Evolutionary conservation across 306 rosid species (phyloP), one percentile per base, ranked within the genome.

Genomic region (Chamaecrista fasciculata): DNA sequence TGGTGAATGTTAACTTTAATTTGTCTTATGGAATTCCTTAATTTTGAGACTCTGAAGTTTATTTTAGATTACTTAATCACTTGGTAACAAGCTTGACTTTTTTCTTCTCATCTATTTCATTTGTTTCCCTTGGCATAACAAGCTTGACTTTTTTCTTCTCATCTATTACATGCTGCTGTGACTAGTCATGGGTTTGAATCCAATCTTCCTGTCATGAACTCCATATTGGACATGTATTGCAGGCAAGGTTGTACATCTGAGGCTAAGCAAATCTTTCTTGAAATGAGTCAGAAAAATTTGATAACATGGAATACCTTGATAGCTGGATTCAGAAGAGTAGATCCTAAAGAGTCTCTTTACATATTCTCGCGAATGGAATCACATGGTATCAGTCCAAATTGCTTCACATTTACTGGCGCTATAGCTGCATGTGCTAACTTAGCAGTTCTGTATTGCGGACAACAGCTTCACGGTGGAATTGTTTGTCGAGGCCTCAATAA

Each of bases 281-380:
- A 79, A 79, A 82, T 90, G 85, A 75, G 52, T 33, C 43, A 77
- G 61, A 90, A 79, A 69, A 82, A 87, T 76, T 72, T 78, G 66
- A 87, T 90, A 29, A 86, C 97, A 40, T 90, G 95, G 97, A 87
- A 90, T 63, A 76, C 95, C 52, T 70, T 90, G 77, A 87, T 90
- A 31, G 78, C 96, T 34, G 95, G 95, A 47, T 82, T 82, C 31
- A 87, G 86, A 76, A 81, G 80, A 56, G 40, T 65, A 66, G 89
- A 84, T 76, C 64, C 89, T 21, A 71, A 57, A 6, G 86, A 82
- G 83, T 86, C 89, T 69, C 79, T 88, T 21, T 50, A 51, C 16
- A 69, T 91, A 65, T 86, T 82, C 82, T 86, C 84, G 0, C 78
- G 2, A 60, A 88, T 91, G 97, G 76, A 81, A 21, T 79, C 82